Evolutionary conservation across 352 stramenopile genomes (phyloP), one percentile per base, ranked within the genome.

Genomic region (Saprolegnia parasitica): DNA sequence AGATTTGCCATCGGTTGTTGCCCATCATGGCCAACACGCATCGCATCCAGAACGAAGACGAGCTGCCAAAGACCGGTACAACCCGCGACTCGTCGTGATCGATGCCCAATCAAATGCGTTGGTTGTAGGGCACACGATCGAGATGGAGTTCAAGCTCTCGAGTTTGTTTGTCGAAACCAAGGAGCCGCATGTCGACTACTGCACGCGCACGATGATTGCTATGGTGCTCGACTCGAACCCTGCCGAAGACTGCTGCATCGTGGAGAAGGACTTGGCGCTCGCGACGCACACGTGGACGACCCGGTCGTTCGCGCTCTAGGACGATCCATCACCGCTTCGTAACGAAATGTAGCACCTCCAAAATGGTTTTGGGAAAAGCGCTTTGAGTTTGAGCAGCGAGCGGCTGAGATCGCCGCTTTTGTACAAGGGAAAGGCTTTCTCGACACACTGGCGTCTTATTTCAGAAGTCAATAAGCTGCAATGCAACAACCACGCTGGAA

Each of bases 121-220:
- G 23, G 35, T 61, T 40, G 39, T 46, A 70, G 63, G 63, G 13
- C 61, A 29, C 37, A 15, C 63, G 11, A n/a, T 29, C 13, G 63
- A 18, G n/a, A 23, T 70, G 18, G 63, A 70, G 23, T 70, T 61
- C 39, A 52, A 70, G 21, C 29, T 70, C 26, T 70, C 63, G 37
- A 70, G 63, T 32, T 42, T 70, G 5, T 70, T 70, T 47, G 63
- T 70, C 63, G 63, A 70, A 39, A 20, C 63, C 63, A 62, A 54
- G 21, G 32, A 66, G 21, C 58, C 58, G n/a, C 16, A 42, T 60
- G 13, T 24, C 13, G n/a, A 26, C 32, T 70, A 70, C 37, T 45
- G 63, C 46, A 70, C 63, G 6, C 42, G 63, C 13, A 70, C 63
- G 35, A 70, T 46, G 23, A 62, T 70, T 10, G 63, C 63, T 6